Evolutionary conservation across 305 asterid genomes (phyloP), one percentile per base, ranked within the genome.

Genomic region (Fraxinus platypoda): DNA sequence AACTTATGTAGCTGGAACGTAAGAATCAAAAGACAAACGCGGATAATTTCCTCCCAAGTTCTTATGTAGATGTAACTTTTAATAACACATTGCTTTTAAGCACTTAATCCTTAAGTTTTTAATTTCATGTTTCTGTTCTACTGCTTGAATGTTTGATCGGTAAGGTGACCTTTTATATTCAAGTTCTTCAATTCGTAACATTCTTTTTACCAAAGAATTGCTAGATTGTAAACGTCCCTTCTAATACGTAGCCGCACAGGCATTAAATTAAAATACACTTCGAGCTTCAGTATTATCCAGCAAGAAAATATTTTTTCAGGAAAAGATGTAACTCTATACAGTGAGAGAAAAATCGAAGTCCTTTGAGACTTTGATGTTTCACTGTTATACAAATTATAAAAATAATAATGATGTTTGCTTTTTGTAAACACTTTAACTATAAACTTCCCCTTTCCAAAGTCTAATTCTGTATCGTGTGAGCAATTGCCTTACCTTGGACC

Each of bases 401-500:
- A 49, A 26, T 66, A 23, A 25, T 25, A 62, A 8, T 23, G 0
- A 64, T 12, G n/a, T 25, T 26, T 66, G 73, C 1, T 62, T 26
- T 26, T 66, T 66, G 34, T 66, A 25, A 23, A 23, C 2, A 66
- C 26, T 11, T 13, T 35, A 28, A 38, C 49, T 71, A 23, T 37
- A 26, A 59, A 75, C 77, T 37, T 43, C 62, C 57, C n/a, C 11
- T 75, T 46, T 64, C 62, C 21, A 13, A 78, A 59, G 5, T 41
- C 41, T 38, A 59, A 64, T 74, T 41, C 73, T 76, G 19, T 43
- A 66, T 4, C 7, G 3, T 19, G 68, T 2, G 19, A 57, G 26
- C 68, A 57, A 21, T 7, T 64, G 25, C 8, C 26, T 83, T 73
- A 89, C 79, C 91, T 87, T 11, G 91, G 91, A 54, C 91, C 91